Evolutionary conservation across 2,329 filamentous ascomycete species (phyloP), one percentile per base, ranked within the genome.

Genomic region (Purpureocillium takamizusanense): DNA sequence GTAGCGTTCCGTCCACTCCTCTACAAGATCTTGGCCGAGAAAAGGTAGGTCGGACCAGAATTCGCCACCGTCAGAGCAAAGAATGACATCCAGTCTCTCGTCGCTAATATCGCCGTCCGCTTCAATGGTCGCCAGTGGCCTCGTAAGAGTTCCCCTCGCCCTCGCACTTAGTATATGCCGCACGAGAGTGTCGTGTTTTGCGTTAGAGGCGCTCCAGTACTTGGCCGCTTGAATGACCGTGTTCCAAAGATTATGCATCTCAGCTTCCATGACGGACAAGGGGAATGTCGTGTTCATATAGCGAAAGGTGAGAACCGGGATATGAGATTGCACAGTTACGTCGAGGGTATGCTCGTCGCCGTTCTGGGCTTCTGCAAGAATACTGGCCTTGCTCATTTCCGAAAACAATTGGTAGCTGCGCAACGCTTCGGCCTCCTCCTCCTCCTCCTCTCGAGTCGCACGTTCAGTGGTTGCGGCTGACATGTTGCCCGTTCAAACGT

Each of bases 11-110:
- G 16, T 27, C 36, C 31, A 38, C 36, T 33, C 31, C 13, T 38
- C 36, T n/a, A 25, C 28, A 3, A 38, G 15, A 32, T 32, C 30
- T n/a, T 28, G 14, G 36, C 36, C 29, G 11, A 38, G 18, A 6
- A 38, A n/a, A 25, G 36, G 36, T 6, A 38, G 30, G 36, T 38
- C 36, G 11, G 36, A 38, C 36, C 31, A 38, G 29, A 38, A 18
- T 14, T 21, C 33, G 25, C 36, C 36, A 13, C 36, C 36, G 29
- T 38, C 36, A 27, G 36, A 38, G 30, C 18, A 38, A 27, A 4
- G 31, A 27, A 33, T 23, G 21, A 14, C 17, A 2, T 36, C 35
- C 13, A 30, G 15, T 4, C 25, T 36, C 10, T 14, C 10, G 7
- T 34, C 23, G 3, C 32, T 25, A 14, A 14, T 21, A 17, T 25